These are phyloP conservation scores for Fusarium ambrosium DNA, from an alignment of 2,329 filamentous ascomycete species.

Conservation along the genomic window DNA sequence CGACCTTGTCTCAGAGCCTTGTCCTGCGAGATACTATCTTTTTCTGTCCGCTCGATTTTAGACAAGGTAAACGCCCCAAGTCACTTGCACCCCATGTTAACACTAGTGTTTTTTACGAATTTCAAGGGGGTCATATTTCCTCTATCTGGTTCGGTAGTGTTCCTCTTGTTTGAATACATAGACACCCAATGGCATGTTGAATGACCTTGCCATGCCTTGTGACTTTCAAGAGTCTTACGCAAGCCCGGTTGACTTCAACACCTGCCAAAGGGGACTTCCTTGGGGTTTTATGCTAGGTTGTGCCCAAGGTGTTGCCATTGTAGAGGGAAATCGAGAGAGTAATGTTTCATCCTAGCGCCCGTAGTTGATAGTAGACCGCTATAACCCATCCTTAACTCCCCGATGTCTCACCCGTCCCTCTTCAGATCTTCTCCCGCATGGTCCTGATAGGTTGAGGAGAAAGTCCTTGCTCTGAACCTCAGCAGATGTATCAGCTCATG, in stretches of 20 bases:
- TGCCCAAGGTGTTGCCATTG: background rate
- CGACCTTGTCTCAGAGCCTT: background rate
- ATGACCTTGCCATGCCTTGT: background rate
- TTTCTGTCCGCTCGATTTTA: background rate
- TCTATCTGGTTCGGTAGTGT: background rate
- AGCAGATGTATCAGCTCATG: conserved; percentile 2
- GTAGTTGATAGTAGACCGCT: background rate
- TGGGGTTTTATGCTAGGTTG: background rate
- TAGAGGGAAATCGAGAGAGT: background rate
- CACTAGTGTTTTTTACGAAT: background rate
- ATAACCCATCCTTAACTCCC: background rate
- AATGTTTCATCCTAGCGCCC: background rate
- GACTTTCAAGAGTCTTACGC: background rate
- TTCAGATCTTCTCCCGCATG: background rate
- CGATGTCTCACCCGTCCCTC: background rate
- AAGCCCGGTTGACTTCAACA: background rate
- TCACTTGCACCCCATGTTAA: background rate
- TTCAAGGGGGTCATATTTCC: background rate
- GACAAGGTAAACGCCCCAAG: background rate
- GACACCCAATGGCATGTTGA: conserved; percentile 6
- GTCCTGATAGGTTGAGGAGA: background rate
- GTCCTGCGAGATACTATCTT: background rate
- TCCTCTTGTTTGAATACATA: background rate
- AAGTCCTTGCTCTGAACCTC: background rate
- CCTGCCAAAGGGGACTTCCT: background rate